These are phyloP conservation scores for Thelephora terrestris DNA, from an alignment of 1,284 basidiomycete genomes.

Conservation along the genomic window DNA sequence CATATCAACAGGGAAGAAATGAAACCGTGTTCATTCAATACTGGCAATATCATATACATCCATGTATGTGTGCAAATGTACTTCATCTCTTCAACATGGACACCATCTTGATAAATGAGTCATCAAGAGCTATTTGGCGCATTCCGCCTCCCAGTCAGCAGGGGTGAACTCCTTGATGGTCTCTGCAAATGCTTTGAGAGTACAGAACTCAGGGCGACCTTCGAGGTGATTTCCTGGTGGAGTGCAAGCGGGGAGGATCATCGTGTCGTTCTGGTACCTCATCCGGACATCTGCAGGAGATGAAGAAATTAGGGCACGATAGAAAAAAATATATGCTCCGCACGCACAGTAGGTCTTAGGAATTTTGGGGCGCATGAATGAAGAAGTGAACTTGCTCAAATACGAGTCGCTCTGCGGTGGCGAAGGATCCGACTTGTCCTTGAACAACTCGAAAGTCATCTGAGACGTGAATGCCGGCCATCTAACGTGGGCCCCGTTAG, in stretches of 20 bases:
- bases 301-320: too few species aligned
- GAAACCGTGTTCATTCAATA: neutral
- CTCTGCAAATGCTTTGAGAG: conserved; percentile 54
- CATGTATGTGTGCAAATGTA: neutral
- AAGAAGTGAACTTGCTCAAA: neutral
- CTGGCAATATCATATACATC: neutral
- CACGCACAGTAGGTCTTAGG: neutral
- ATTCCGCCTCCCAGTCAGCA: conserved; percentile 54
- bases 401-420: neutral
- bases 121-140: conserved; percentile 16
- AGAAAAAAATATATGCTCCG: neutral
- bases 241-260: conserved; percentile 59
- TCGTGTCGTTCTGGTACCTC: conserved; percentile 65
- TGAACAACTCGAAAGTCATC: conserved; percentile 65
- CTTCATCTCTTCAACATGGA: neutral
- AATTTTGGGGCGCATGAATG: neutral
- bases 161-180: conserved; percentile 57
- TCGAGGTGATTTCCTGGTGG: conserved; percentile 58
- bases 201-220: conserved; percentile 71
- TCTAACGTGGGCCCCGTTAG: conserved; percentile 23
- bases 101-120: neutral
- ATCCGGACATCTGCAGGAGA: conserved; percentile 53
- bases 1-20: conserved; percentile 25
- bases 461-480: conserved; percentile 71
- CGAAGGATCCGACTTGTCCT: neutral